phyloP scores from a whole-genome alignment of 495 filamentous ascomycete genomes.

The Xylaria sp. region DNA sequence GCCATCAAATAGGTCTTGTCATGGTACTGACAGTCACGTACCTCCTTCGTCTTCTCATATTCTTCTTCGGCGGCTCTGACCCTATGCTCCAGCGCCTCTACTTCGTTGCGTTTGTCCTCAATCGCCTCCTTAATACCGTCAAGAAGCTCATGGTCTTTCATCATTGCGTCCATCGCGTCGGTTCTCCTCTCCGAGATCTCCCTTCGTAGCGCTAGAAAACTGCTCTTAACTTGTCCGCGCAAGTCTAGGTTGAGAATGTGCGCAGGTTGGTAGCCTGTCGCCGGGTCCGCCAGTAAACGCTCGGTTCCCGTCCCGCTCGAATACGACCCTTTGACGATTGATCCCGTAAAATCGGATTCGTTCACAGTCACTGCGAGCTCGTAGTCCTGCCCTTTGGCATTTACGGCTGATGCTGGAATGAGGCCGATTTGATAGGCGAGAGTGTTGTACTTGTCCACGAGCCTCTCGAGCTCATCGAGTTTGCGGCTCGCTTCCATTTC shows the following conservation, averaged over 20 bases:
- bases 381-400: constrained; percentile 83
- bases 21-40: constrained; percentile 31
- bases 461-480: constrained; percentile 86
- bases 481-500: constrained; percentile 81
- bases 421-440: constrained; percentile 91
- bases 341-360: constrained; percentile 74
- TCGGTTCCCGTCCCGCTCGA: constrained; percentile 52
- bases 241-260: constrained; percentile 88
- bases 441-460: constrained; percentile 88
- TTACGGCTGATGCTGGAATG: constrained; percentile 80
- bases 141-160: constrained; percentile 88
- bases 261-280: constrained; percentile 86
- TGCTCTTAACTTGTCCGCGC: constrained; percentile 78
- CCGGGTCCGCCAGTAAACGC: constrained; percentile 78
- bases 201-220: constrained; percentile 77
- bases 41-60: constrained; percentile 91
- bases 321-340: constrained; percentile 66
- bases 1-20: not conserved
- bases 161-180: constrained; percentile 80
- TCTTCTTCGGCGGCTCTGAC: constrained; percentile 88
- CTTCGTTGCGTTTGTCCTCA: constrained; percentile 90
- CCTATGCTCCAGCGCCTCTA: constrained; percentile 87
- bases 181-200: constrained; percentile 88
- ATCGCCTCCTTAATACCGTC: constrained; percentile 93
- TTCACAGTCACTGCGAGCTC: constrained; percentile 78